Percentiles rank a stretch among this genome's conserved stretches.
These are phyloP conservation scores for Diaporthe batatas DNA, from an alignment of 2,329 filamentous ascomycete genomes.

Conservation along the genomic window DNA sequence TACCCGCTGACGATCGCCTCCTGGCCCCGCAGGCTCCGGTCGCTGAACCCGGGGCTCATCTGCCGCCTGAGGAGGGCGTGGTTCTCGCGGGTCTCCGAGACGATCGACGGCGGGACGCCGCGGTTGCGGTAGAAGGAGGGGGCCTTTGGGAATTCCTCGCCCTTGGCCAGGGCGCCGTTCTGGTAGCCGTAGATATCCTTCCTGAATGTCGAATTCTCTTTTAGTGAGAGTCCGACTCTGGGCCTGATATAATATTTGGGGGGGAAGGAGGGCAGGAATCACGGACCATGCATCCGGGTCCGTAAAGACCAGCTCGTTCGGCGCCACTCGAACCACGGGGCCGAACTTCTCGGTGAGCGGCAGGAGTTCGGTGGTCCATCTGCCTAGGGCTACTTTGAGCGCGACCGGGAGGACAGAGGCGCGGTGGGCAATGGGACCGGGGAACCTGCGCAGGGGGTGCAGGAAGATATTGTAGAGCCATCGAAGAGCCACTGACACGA, in stretches of 20 bases:
- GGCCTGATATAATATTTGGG: neutral
- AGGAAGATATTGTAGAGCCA: constrained; percentile 42
- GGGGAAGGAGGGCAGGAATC: no score
- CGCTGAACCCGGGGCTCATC: constrained; percentile 50
- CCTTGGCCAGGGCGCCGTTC: constrained; percentile 30
- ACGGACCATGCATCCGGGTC: constrained; percentile 35
- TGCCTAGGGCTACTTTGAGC: constrained; percentile 15
- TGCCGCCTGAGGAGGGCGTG: constrained; percentile 43
- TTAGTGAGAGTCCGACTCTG: neutral
- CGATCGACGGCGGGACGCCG: constrained; percentile 36
- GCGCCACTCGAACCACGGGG: constrained; percentile 43
- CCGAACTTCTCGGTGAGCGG: constrained; percentile 41
- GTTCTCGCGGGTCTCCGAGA: constrained; percentile 43
- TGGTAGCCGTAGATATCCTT: constrained; percentile 43
- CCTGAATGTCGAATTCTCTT: neutral
- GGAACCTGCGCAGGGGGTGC: constrained; percentile 40
- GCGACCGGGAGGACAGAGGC: constrained; percentile 25
- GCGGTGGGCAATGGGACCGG: constrained; percentile 39
- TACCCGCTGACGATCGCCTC: constrained; percentile 48
- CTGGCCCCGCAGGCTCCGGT: constrained; percentile 49
- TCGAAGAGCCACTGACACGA: neutral
- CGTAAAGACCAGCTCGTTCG: constrained; percentile 40
- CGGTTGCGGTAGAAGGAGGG: constrained; percentile 36
- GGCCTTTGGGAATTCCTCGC: constrained; percentile 43
- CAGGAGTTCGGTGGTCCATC: constrained; percentile 19